Conservation (phyloP, 306 rosid species). For the Cicer judaicum region DNA sequence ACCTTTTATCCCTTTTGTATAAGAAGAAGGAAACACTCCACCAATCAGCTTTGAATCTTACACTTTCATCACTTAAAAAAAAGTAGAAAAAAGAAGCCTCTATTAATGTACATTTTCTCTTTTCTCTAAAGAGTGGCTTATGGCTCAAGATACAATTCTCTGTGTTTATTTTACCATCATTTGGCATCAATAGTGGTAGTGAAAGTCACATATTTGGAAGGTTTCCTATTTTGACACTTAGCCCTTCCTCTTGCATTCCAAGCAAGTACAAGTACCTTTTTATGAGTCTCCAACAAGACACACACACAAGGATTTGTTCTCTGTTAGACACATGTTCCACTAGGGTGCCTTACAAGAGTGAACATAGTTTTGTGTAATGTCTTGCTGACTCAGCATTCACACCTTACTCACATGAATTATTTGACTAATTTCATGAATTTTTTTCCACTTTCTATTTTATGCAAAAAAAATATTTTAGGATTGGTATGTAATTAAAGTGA, state of each 20-base stretch:
- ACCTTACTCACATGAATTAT: constrained; percentile 18
- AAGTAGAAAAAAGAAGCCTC: constrained; percentile 34
- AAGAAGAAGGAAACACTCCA: constrained; percentile 62
- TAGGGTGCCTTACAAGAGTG: constrained; percentile 84
- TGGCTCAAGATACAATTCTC: constrained; percentile 34
- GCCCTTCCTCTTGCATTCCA: constrained; percentile 52
- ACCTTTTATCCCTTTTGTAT: constrained; percentile 48
- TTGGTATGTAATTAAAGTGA: neutral
- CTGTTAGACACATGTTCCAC: constrained; percentile 51
- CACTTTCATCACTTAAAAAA: constrained; percentile 44
- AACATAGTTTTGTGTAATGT: constrained; percentile 4
- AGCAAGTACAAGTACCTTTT: constrained; percentile 47
- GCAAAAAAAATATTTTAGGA: neutral
- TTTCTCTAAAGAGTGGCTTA: constrained; percentile 36
- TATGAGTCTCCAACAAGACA: constrained; percentile 43
- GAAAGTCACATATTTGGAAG: constrained; percentile 36
- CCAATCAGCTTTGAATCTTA: constrained; percentile 63
- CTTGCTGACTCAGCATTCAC: constrained; percentile 47
- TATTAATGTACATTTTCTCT: constrained; percentile 21
- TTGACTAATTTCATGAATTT: neutral
- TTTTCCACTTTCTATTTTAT: neutral
- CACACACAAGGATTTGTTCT: constrained; percentile 44
- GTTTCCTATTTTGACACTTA: constrained; percentile 46
- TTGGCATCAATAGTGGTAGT: constrained; percentile 31
- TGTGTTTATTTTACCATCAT: constrained; percentile 23